Conservation (phyloP, 805 yeast genomes). For the Kazachstania viticola region DNA sequence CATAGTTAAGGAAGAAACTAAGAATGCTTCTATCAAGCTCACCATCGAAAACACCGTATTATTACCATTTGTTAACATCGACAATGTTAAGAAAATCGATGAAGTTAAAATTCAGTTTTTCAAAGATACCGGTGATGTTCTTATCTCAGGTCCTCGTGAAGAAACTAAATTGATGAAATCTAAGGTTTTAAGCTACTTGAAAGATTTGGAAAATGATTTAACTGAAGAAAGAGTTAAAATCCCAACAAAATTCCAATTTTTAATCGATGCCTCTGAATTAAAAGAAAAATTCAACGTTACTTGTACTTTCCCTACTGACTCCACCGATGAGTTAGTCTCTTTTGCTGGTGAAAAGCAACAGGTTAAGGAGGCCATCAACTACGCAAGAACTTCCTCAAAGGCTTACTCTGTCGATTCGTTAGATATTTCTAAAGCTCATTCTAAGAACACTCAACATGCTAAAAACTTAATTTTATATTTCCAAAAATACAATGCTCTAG, state of each 20-base stretch:
- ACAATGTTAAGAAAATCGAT: slow-evolving; percentile 6
- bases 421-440: slow-evolving; percentile 84
- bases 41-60: slow-evolving; percentile 31
- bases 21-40: slow-evolving; percentile 39
- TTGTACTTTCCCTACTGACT: slow-evolving; percentile 39
- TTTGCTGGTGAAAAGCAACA: slow-evolving; percentile 55
- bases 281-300: slow-evolving; percentile 44
- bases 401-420: slow-evolving; percentile 52
- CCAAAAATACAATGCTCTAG: slow-evolving; percentile 35
- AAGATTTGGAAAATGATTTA: slow-evolving; percentile 34
- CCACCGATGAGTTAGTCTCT: slow-evolving; percentile 38
- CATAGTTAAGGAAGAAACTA: slow-evolving; percentile 68
- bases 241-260: slow-evolving; percentile 59
- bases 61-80: slow-evolving; percentile 23
- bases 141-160: slow-evolving; percentile 63
- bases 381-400: slow-evolving; percentile 49
- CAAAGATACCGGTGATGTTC: slow-evolving; percentile 30
- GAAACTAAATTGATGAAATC: slow-evolving; percentile 45
- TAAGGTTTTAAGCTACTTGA: slow-evolving; percentile 35
- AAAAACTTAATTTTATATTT: slow-evolving; percentile 61
- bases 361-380: slow-evolving; percentile 49
- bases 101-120: slow-evolving; percentile 18
- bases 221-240: slow-evolving; percentile 46
- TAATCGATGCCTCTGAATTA: slow-evolving; percentile 46
- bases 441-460: slow-evolving; percentile 68